A percentile compares a stretch with the other conserved stretches of the same genome.
Evolutionary conservation across 202 grass and related monocot species (phyloP).

Genomic region (Panicum virgatum): DNA sequence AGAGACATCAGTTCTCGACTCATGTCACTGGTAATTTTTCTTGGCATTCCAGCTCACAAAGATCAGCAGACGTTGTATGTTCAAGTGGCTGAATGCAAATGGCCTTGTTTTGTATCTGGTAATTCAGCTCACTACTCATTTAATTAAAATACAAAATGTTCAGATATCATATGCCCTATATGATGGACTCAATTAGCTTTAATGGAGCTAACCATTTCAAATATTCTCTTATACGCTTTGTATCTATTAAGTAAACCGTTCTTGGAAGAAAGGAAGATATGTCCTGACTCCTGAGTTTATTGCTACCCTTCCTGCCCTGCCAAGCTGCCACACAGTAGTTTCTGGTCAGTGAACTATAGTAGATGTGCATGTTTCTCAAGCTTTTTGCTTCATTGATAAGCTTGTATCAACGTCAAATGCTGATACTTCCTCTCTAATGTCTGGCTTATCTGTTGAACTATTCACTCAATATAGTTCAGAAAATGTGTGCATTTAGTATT

Average conservation of each 20-base stretch:
- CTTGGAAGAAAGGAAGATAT: background rate
- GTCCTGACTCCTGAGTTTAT: background rate
- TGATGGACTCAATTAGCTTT: background rate
- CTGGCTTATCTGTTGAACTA: too few relatives aligned
- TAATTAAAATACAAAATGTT: background rate
- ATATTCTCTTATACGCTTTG: too few relatives aligned
- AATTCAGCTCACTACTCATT: background rate
- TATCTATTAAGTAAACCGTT: background rate
- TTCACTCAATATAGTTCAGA: background rate
- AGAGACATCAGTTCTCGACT: background rate
- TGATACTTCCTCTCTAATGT: too few relatives aligned
- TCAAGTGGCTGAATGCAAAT: background rate
- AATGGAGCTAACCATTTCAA: background rate
- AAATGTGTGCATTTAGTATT: background rate
- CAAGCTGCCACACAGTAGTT: too few relatives aligned
- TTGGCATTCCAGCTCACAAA: background rate
- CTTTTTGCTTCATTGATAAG: background rate
- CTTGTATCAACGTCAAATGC: too few relatives aligned
- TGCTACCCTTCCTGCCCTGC: too few relatives aligned
- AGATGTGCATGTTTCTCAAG: background rate
- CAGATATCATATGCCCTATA: background rate
- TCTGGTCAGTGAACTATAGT: background rate
- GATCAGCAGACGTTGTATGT: background rate
- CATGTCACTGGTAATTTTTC: background rate
- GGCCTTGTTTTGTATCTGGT: background rate